Base-by-base conservation (phyloP, 1,284 basidiomycete genomes). In the Trametes versicolor region DNA sequence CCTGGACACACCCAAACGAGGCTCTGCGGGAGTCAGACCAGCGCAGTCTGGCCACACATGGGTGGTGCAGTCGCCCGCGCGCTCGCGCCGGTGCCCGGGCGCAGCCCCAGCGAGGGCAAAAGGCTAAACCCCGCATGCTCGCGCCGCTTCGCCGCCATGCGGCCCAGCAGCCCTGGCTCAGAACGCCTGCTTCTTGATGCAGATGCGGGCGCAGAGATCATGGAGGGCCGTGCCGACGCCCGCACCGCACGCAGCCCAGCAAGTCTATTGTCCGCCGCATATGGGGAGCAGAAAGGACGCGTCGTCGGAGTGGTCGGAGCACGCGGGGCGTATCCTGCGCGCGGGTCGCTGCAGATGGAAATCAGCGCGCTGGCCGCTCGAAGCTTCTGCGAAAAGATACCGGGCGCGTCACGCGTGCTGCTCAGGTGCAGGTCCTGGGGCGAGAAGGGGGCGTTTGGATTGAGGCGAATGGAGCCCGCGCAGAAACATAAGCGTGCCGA, bases 91-190 rank as follows among this genome's bases (percentile, higher is more conserved):
- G 21, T 23, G 21, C 21, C 45, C 45, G 45, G 23, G 23, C 45
- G 23, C 8, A 23, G 45, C 45, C 3, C 51, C 8, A n/a, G 50
- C 49, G 21, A 48, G 19, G 23, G 47, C 48, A 50, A 62, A 62
- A 62, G 61, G 47, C 61, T 62, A 62, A 57, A 45, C 41, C 49
- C 61, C 61, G 54, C 61, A 57, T 62, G 54, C 45, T 52, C 55
- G 60, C 36, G 60, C 60, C 60, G 60, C 47, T 43, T 53, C 54
- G 39, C 53, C 60, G 37, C 37, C 34, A 23, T 53, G 41, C 53
- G 39, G 23, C 23, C 48, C 25, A 3, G 29, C 29, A 32, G 29
- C 29, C 48, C 6, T 48, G 12, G 45, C 2, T 48, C 12, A 10
- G 45, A 15, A 25, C 25, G 45, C 23, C 12, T 19, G 50, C 34